Base-by-base conservation (phyloP, 129 eudicot genomes). In the Scalesia atractyloides region DNA sequence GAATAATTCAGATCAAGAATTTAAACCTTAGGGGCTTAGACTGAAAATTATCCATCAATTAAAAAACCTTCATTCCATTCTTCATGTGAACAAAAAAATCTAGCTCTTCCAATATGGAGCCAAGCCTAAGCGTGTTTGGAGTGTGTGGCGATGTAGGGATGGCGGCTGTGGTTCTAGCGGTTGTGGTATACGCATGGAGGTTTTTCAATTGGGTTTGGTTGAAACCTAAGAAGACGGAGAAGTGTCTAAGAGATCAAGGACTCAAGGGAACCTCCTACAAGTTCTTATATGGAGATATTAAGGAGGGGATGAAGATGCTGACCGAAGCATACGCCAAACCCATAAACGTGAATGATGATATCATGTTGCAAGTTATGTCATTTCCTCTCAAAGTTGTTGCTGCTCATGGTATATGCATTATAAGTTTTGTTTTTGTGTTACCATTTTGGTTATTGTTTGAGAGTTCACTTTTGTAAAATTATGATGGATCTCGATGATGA, bases 211-310 rank as follows among this genome's bases (percentile, higher is more conserved):
- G 70, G 64, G 72, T 88, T 10, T 88, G 88, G 86, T 75, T 85
- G 80, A 85, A 77, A 60, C 95, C 95, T 8, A 88, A 79, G 62
- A 67, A 70, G 78, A 82, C 82, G 0, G 95, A 88, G 44, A 83
- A 75, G 81, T 56, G 67, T 49, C 77, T 88, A 26, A 78, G 83
- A 46, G 77, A 54, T 16, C 91, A 88, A 81, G 96, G 91, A 41
- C 79, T 88, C 61, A 70, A 70, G 13, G 96, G 91, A 34, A 86
- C 79, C 56, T 71, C 85, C 15, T 89, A 83, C 72, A 86, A 82
- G 77, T 26, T 26, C 33, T 26, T 26, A 26, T 26, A 26, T 26
- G 33, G 33, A 1, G 33, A 26, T 26, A 26, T 26, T 26, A 26
- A 26, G 33, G 33, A 26, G 33, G 33, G 33, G 33, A 26, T 26